Evolutionary conservation across 2,329 filamentous ascomycete species (phyloP), one percentile per base, ranked within the genome.

Genomic region (Xylaria hypoxylon): DNA sequence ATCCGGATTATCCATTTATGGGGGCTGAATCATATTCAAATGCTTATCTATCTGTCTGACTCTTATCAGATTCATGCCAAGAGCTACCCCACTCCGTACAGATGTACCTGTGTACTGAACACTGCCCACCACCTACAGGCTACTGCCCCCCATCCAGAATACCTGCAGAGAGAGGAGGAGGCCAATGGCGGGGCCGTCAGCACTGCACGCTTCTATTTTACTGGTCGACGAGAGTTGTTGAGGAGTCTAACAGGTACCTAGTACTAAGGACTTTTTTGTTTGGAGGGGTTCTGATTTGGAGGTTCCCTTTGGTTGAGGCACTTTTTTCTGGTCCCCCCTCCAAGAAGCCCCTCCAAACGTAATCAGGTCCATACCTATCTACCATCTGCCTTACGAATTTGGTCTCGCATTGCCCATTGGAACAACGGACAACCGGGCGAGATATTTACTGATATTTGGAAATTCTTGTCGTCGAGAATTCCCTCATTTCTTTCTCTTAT

Each of bases 101-200:
- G n/a, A 33, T 33, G 31, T 33, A 33, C 31, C 31, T 10, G 31
- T 33, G 31, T 33, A 33, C 31, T 10, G 33, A 10, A 38, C 33
- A 38, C 35, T 1, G 35, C 35, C 35, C 13, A 38, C 13, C 31
- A 33, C 35, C 13, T 38, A 15, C 35, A 38, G n/a, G n/a, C 35
- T 38, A 4, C 35, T 38, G 31, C n/a, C n/a, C n/a, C n/a, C n/a
- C n/a, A n/a, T n/a, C n/a, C n/a, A n/a, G n/a, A n/a, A n/a, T 45
- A 45, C 42, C n/a, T 33, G 31, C 11, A 33, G 5, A 10, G 7
- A 33, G 35, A 5, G 13, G 35, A 38, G 11, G 15, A 11, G 35
- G 35, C 65, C 65, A 68, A 70, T 68, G 65, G 68, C 65, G 68
- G 65, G 65, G 65, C 59, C 35, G 38, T 50, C 68, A 69, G 59